phyloP scores from a whole-genome alignment of 225 moss, liverwort and hornwort genomes.

The Bryoerythrophyllum caledonicum region DNA sequence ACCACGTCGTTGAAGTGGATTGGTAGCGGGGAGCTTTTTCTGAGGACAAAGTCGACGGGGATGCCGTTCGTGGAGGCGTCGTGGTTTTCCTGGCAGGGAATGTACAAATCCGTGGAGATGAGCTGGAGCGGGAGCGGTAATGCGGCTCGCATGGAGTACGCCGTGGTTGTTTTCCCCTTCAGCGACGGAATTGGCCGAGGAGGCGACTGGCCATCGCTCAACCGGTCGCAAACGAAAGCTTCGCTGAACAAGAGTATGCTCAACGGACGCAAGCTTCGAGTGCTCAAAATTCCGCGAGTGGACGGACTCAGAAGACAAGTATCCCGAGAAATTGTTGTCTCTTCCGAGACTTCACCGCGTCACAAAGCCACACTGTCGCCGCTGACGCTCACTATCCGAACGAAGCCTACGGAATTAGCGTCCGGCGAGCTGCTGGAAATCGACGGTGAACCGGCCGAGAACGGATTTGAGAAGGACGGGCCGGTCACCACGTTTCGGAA shows the following conservation, averaged over 20 bases:
- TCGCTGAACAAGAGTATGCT: slow-evolving; percentile 33
- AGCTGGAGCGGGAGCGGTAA: slow-evolving; percentile 48
- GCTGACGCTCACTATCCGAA: slow-evolving; percentile 61
- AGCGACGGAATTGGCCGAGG: slow-evolving; percentile 97
- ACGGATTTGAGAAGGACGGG: slow-evolving; percentile 46
- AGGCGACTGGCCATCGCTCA: slow-evolving; percentile 75
- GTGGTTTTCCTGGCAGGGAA: slow-evolving; percentile 96
- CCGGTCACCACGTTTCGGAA: slow-evolving; percentile 59
- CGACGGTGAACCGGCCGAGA: slow-evolving; percentile 54
- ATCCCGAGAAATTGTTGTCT: slow-evolving; percentile 59
- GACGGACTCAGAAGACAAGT: slow-evolving; percentile 35
- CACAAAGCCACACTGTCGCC: slow-evolving; percentile 43
- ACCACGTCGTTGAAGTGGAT: slow-evolving; percentile 81
- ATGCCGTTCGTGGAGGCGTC: slow-evolving; percentile 69
- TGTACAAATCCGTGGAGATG: slow-evolving; percentile 55
- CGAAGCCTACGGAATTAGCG: slow-evolving; percentile 47
- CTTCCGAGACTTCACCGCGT: slow-evolving; percentile 37
- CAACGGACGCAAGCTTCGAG: slow-evolving; percentile 31
- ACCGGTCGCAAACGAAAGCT: slow-evolving; percentile 42
- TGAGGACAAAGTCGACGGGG: slow-evolving; percentile 57
- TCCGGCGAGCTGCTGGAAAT: slow-evolving; percentile 51
- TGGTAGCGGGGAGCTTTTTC: slow-evolving; percentile 85
- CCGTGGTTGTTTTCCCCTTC: slow-evolving; percentile 92
- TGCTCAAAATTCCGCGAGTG: slow-evolving; percentile 21
- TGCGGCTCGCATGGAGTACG: slow-evolving; percentile 72